These are phyloP conservation scores for Cladorrhinum sp. DNA, from an alignment of 2,329 filamentous ascomycete species.

Conservation along the genomic window DNA sequence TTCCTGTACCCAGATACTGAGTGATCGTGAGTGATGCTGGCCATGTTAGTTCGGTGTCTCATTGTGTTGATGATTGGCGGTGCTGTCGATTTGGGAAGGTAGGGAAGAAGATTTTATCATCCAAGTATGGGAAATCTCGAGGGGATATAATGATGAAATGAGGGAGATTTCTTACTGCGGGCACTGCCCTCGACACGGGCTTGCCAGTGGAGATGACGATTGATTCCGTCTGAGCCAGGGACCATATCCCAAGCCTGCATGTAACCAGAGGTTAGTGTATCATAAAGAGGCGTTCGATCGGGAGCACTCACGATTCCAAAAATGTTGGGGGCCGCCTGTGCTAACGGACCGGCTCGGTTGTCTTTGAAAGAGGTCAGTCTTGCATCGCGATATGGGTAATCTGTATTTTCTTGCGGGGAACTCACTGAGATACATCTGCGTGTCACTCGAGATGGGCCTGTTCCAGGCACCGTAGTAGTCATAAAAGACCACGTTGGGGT, in stretches of 20 bases:
- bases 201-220: conserved; percentile 63
- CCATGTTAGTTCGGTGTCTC: background rate
- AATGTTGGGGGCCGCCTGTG: conserved; percentile 26
- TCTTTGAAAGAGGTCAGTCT: background rate
- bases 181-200: conserved; percentile 30
- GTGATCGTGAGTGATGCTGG: conserved; percentile 49
- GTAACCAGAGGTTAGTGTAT: too few relatives aligned
- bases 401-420: background rate
- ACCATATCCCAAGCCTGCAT: conserved; percentile 59
- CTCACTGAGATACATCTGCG: conserved; percentile 41
- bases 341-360: conserved; percentile 22
- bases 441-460: conserved; percentile 43
- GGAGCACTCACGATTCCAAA: conserved; percentile 7
- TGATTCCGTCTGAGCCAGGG: conserved; percentile 53
- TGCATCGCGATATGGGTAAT: background rate
- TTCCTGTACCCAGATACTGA: conserved; percentile 62
- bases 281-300: too few relatives aligned
- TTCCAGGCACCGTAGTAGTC: conserved; percentile 63
- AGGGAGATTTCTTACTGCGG: conserved; percentile 19
- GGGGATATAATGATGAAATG: too few relatives aligned
- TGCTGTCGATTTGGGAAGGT: too few relatives aligned
- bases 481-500: conserved; percentile 52
- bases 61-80: background rate
- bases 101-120: too few relatives aligned
- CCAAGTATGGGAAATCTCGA: too few relatives aligned